phyloP scores from a whole-genome alignment of 352 stramenopile species.

The Phytophthora cryptogea region DNA sequence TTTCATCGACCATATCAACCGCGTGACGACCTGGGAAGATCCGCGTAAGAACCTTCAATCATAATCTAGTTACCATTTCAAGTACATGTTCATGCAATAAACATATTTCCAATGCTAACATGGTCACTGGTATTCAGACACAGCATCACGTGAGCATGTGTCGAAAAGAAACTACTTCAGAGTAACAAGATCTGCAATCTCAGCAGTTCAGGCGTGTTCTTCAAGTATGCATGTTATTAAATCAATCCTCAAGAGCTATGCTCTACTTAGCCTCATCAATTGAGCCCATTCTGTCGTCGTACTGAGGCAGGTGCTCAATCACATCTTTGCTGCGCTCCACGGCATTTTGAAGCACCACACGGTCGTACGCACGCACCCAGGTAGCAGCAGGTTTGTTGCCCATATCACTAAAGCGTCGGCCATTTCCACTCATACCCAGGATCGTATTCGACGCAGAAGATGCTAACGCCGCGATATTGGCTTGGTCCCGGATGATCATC shows the following conservation, averaged over 20 bases:
- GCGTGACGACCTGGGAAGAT: conserved; percentile 73
- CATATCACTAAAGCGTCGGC: conserved; percentile 26
- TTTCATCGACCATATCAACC: conserved; percentile 80
- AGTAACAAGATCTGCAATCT: not conserved
- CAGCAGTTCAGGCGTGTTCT: not conserved
- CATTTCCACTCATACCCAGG: conserved; percentile 17
- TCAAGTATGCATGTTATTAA: conserved; percentile 13
- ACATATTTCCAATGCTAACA: not conserved
- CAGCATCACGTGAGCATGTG: not conserved
- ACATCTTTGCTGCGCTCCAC: conserved; percentile 72
- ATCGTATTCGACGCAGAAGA: conserved; percentile 32
- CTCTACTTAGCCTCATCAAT: conserved; percentile 20
- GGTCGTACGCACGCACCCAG: conserved; percentile 73
- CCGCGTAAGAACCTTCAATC: conserved; percentile 33
- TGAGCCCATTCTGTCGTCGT: conserved; percentile 18
- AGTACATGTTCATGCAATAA: not conserved
- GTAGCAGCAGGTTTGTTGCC: conserved; percentile 36
- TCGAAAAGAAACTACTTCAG: not conserved
- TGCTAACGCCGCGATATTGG: conserved; percentile 19
- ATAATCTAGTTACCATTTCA: conserved; percentile 8
- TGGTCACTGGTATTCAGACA: not conserved
- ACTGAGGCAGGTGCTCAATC: conserved; percentile 33
- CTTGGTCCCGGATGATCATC: conserved; percentile 15
- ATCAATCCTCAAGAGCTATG: not conserved
- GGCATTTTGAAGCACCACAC: conserved; percentile 63